phyloP scores from a whole-genome alignment of 2,329 filamentous ascomycete species.

The Talaromyces islandicus region DNA sequence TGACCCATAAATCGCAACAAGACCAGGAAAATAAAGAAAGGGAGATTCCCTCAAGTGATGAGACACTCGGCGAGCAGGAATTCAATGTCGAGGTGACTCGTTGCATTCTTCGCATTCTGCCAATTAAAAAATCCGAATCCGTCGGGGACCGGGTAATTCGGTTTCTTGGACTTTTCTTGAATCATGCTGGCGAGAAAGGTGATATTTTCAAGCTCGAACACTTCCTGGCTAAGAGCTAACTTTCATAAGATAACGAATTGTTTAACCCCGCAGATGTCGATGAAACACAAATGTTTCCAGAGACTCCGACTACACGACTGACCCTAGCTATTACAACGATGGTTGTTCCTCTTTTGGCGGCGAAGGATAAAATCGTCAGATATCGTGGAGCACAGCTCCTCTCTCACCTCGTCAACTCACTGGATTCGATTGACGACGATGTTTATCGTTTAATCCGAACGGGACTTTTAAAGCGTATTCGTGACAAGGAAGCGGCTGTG shows the following conservation, averaged over 20 bases:
- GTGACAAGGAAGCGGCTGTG: conserved; percentile 91
- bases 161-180: conserved; percentile 83
- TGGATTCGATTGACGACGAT: conserved; percentile 88
- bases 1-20: conserved; percentile 30
- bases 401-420: conserved; percentile 83
- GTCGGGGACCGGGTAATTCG: conserved; percentile 80
- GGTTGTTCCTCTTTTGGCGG: conserved; percentile 67
- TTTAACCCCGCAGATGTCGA: conserved; percentile 57
- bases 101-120: conserved; percentile 74
- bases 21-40: conserved; percentile 51
- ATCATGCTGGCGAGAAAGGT: conserved; percentile 59
- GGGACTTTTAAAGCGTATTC: conserved; percentile 74
- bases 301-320: conserved; percentile 78
- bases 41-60: conserved; percentile 40
- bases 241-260: conserved; percentile 58
- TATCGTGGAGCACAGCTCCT: conserved; percentile 87
- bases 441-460: conserved; percentile 77
- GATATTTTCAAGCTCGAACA: conserved; percentile 2
- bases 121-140: conserved; percentile 84
- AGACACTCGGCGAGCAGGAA: conserved; percentile 73
- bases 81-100: conserved; percentile 83
- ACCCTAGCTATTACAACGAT: conserved; percentile 67
- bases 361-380: conserved; percentile 89
- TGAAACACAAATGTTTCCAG: conserved; percentile 64
- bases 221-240: conserved; percentile 12